Base-by-base conservation (phyloP, 1,139 yeast species). In the Protomyces lactucae-debilis region DNA sequence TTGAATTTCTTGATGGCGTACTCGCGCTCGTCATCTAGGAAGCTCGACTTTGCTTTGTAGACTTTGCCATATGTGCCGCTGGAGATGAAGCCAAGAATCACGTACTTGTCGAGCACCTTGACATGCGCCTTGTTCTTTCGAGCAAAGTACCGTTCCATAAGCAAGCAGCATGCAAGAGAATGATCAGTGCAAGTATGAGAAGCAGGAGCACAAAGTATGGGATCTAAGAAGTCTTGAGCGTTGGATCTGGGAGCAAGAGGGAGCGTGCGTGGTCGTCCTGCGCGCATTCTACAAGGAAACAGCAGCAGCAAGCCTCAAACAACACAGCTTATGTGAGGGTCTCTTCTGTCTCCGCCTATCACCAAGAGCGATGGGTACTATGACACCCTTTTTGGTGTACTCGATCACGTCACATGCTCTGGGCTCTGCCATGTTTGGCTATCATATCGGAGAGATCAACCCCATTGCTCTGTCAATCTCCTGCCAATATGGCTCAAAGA, bases 51-150 rank as follows among this genome's bases (percentile, higher is more conserved):
- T 16, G 98, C 98, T 74, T 93, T 93, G 77, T 91, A 95, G 36
- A 93, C 99, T 69, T 95, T 85, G 32, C 99, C 99, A 75, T 93
- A 93, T 0, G 99, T 93, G 48, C 99, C 99, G 0, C 99, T 97
- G 0, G 99, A 99, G 67, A 93, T 95, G 75, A 93, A 93, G 0
- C 99, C 99, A 39, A 90, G 78, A 67, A 95, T 87, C 68, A 87
- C 92, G 75, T 92, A 93, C 70, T 87, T 87, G 56, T 87, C 85
- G 36, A 90, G 77, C 2, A 93, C 96, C 4, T 89, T 85, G 53
- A 83, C 81, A 64, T 96, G 77, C 3, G 83, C 77, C 43, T 82
- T 75, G 73, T 90, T 96, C 72, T 87, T 87, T 53, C 97, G 81
- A 64, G 48, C 53, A 53, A 53, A 36, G 28, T 60, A 60, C 18